phyloP scores from a whole-genome alignment of 2,329 filamentous ascomycete genomes.

The Neofusicoccum kwambonambiense region DNA sequence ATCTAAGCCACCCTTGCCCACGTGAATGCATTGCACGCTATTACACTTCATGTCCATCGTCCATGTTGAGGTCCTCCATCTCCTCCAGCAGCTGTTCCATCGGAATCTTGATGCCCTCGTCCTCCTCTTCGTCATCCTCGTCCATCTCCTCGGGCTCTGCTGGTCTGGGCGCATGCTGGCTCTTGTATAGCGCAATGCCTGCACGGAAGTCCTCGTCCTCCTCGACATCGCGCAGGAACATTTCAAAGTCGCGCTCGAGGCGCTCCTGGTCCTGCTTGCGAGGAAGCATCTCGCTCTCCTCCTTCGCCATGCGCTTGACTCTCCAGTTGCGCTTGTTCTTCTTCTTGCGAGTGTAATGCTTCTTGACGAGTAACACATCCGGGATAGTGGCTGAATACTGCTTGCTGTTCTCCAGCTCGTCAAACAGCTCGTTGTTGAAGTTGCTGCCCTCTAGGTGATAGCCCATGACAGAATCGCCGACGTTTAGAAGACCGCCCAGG shows the following conservation, averaged over 20 bases:
- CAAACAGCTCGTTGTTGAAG: slow-evolving; percentile 86
- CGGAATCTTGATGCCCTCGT: slow-evolving; percentile 52
- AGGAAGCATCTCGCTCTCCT: slow-evolving; percentile 82
- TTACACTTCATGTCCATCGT: slow-evolving; percentile 43
- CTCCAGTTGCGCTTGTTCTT: slow-evolving; percentile 83
- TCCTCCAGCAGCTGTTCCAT: slow-evolving; percentile 74
- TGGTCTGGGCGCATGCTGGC: slow-evolving; percentile 57
- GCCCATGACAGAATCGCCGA: slow-evolving; percentile 91
- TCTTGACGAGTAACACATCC: slow-evolving; percentile 95
- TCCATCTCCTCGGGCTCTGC: slow-evolving; percentile 67
- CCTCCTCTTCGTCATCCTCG: slow-evolving; percentile 51
- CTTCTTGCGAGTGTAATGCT: slow-evolving; percentile 83
- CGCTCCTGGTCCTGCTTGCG: slow-evolving; percentile 85
- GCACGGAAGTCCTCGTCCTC: slow-evolving; percentile 86
- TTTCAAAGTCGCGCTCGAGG: slow-evolving; percentile 91
- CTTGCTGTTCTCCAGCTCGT: slow-evolving; percentile 75
- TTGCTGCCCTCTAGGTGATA: slow-evolving; percentile 87
- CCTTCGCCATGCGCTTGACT: slow-evolving; percentile 87
- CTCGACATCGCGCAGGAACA: slow-evolving; percentile 95
- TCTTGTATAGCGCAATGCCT: slow-evolving; percentile 83
- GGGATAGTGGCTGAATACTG: slow-evolving; percentile 78
- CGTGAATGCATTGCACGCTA: background rate
- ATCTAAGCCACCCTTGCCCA: background rate
- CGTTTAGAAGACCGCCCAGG: slow-evolving; percentile 78
- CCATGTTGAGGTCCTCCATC: slow-evolving; percentile 82